phyloP scores from a whole-genome alignment of 305 asterid genomes.

The Fraxinus latifolia region DNA sequence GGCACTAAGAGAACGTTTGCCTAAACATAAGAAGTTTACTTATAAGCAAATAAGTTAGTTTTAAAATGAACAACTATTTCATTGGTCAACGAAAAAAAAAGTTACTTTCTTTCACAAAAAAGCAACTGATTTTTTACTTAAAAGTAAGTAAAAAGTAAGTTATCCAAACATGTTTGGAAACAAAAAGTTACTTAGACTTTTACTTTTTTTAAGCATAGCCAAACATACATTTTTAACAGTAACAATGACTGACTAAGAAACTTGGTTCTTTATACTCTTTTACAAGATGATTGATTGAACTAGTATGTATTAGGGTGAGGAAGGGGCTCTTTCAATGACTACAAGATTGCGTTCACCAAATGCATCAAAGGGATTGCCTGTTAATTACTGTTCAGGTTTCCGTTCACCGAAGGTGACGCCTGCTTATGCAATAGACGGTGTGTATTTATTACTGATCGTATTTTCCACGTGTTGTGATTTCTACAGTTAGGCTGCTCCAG shows the following conservation, averaged over 20 bases:
- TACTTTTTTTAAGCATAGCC: not conserved
- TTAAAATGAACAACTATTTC: not conserved
- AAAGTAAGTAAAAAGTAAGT: not conserved
- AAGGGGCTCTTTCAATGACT: constrained; percentile 97
- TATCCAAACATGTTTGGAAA: not conserved
- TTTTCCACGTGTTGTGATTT: not conserved
- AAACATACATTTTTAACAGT: not conserved
- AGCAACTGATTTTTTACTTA: not conserved
- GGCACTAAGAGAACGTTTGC: not conserved
- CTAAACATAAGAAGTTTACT: not conserved
- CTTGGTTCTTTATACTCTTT: not conserved
- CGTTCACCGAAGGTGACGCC: constrained; percentile 56
- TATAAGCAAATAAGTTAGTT: not conserved
- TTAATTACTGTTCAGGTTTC: constrained; percentile 94
- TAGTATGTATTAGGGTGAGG: constrained; percentile 69
- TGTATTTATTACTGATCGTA: constrained; percentile 13
- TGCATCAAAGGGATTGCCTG: constrained; percentile 89
- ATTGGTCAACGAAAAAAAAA: not conserved
- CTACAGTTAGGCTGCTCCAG: not conserved
- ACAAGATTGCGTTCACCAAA: constrained; percentile 63
- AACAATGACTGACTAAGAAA: not conserved
- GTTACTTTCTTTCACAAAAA: not conserved
- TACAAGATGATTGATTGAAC: constrained; percentile 4
- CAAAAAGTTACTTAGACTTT: not conserved
- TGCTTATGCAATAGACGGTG: constrained; percentile 68